Evolutionary conservation across 176 grass and related monocot genomes (phyloP).

Genomic region (Hyparrhenia diplandra): DNA sequence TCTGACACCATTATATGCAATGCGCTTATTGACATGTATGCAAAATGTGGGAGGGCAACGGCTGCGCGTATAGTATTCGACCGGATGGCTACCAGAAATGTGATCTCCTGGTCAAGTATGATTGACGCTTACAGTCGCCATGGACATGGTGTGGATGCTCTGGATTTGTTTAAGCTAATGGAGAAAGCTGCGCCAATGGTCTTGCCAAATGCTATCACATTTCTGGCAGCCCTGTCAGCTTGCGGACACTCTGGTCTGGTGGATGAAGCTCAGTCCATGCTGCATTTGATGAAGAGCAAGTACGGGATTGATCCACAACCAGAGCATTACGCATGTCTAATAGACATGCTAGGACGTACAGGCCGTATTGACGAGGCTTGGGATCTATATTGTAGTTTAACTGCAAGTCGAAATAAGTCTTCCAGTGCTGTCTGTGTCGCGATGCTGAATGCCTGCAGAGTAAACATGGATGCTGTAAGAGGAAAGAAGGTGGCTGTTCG

Average conservation of each 20-base stretch:
- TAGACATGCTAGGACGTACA: slow-evolving; percentile 56
- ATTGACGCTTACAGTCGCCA: slow-evolving; percentile 41
- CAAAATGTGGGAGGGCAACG: slow-evolving; percentile 48
- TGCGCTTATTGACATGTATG: slow-evolving; percentile 64
- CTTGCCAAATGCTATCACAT: slow-evolving; percentile 60
- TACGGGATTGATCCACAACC: slow-evolving; percentile 44
- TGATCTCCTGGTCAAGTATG: slow-evolving; percentile 71
- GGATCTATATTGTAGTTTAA: slow-evolving; percentile 49
- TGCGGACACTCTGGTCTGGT: slow-evolving; percentile 59
- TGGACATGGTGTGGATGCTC: slow-evolving; percentile 37
- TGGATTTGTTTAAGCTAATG: slow-evolving; percentile 52
- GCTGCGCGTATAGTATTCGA: slow-evolving; percentile 32
- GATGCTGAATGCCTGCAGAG: slow-evolving; percentile 50
- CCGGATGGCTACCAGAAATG: slow-evolving; percentile 35
- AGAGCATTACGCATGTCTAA: slow-evolving; percentile 56
- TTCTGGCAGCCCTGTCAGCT: slow-evolving; percentile 55
- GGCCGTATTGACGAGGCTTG: slow-evolving; percentile 56
- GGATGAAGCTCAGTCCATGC: slow-evolving; percentile 34
- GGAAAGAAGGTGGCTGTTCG: slow-evolving; percentile 43
- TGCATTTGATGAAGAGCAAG: slow-evolving; percentile 53
- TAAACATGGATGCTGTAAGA: slow-evolving; percentile 52
- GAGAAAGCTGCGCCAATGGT: slow-evolving; percentile 23
- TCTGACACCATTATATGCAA: slow-evolving; percentile 57
- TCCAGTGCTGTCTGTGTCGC: slow-evolving; percentile 37
- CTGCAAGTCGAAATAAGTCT: not conserved